Evolutionary conservation across 306 rosid genomes (phyloP).

Genomic region (Cucumis cinereus): DNA sequence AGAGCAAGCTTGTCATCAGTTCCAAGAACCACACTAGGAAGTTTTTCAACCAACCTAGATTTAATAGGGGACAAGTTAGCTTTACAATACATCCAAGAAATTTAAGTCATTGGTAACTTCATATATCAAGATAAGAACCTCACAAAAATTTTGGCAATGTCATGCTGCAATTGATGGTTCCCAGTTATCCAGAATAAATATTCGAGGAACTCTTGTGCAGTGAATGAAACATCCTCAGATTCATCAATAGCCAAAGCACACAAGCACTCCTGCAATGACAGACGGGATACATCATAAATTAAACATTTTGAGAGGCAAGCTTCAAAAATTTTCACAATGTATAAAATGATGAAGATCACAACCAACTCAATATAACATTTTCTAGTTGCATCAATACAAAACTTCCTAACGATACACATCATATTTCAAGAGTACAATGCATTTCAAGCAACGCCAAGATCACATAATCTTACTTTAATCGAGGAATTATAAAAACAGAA

Average conservation of each 20-base stretch:
- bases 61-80: slow-evolving; percentile 10
- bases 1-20: slow-evolving; percentile 61
- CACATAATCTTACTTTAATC: not conserved
- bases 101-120: not conserved
- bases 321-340: not conserved
- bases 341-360: not conserved
- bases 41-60: slow-evolving; percentile 71
- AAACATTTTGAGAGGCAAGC: slow-evolving; percentile 11
- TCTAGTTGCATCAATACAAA: not conserved
- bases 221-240: slow-evolving; percentile 54
- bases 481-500: not conserved
- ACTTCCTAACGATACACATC: not conserved
- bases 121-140: slow-evolving; percentile 36
- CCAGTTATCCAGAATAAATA: slow-evolving; percentile 31
- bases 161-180: slow-evolving; percentile 33
- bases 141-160: slow-evolving; percentile 46
- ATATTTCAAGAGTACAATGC: not conserved
- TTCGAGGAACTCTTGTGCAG: slow-evolving; percentile 63
- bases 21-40: slow-evolving; percentile 84
- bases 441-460: not conserved
- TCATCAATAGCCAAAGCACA: slow-evolving; percentile 69
- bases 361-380: not conserved
- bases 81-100: not conserved
- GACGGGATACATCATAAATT: slow-evolving; percentile 7
- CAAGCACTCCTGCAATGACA: slow-evolving; percentile 68